A percentile compares a stretch with the other conserved stretches of the same genome.
Evolutionary conservation across 2,329 filamentous ascomycete species (phyloP).

Genomic region (Pyricularia sp.): DNA sequence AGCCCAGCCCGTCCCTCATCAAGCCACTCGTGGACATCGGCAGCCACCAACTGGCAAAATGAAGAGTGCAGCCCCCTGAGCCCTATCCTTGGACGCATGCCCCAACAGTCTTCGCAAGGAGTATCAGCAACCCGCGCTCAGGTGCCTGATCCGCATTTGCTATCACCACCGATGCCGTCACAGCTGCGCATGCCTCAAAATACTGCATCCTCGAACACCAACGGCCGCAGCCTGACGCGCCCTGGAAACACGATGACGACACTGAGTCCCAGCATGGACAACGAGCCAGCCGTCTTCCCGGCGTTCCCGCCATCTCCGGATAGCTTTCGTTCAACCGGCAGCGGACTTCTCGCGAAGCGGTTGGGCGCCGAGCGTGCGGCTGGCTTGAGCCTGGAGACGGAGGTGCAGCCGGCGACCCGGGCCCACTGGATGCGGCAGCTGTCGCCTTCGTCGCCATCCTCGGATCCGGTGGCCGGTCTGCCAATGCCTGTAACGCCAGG

Average conservation of each 20-base stretch:
- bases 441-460: conserved; percentile 7
- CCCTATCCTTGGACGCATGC: background rate
- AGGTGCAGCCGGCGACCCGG: conserved; percentile 5
- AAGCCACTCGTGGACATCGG: background rate
- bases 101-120: too few species aligned
- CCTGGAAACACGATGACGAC: background rate
- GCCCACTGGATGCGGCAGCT: conserved; percentile 6
- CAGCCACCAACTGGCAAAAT: background rate
- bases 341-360: conserved; percentile 42
- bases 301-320: conserved; percentile 4
- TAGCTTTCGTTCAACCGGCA: conserved; percentile 19
- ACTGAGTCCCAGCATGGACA: background rate
- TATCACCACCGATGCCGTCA: conserved; percentile 10
- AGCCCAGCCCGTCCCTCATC: background rate
- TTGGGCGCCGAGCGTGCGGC: conserved; percentile 39
- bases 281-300: conserved; percentile 6
- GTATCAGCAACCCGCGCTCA: background rate
- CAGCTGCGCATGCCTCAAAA: conserved; percentile 8
- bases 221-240: background rate
- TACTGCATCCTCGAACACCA: conserved; percentile 5
- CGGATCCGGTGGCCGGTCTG: background rate
- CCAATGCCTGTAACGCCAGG: conserved; percentile 32
- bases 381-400: conserved; percentile 27
- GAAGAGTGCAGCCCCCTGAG: background rate
- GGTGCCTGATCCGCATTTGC: conserved; percentile 9